Evolutionary conservation across 1,284 basidiomycete species (phyloP), one percentile per base, ranked within the genome.

Genomic region (Sanghuangporus sanghuang): DNA sequence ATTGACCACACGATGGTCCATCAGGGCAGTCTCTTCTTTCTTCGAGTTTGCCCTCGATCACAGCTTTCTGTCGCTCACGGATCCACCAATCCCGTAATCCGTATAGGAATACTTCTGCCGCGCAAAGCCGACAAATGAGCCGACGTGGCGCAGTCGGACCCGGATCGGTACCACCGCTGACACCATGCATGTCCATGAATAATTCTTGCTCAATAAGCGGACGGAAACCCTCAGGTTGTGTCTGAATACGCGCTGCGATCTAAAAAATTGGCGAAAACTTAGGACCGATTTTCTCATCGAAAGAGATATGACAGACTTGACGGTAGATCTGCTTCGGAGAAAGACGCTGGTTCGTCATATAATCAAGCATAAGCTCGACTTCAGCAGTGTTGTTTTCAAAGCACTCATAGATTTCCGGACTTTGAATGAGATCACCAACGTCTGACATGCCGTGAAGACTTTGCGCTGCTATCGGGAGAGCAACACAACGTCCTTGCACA

Each of bases 41-140:
- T 66, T 79, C 72, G 14, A 89, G 73, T 52, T 71, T 70, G 50
- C 78, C 79, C 56, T 85, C 84, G 53, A 87, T 71, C 66, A 82
- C 80, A 8, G 87, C 88, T 69, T 85, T 87, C 73, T 78, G 79
- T 42, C 90, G 81, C 73, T 92, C 90, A 62, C 86, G 77, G 23
- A 89, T 74, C 89, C 90, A 92, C 90, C 90, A 92, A 44, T 86
- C 87, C 63, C 81, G 83, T 57, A 92, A 69, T 6, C 90, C 90
- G 78, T 83, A 89, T 2, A 91, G 75, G 11, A 92, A 77, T 1
- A 91, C 79, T 71, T 91, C 89, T 0, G 84, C 79, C 1, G 90
- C 86, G 70, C 90, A 92, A 50, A 84, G 73, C 61, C 90, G 77
- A 69, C 90, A 92, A 48, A 87, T 83, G 57, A 76, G 79, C 44